Evolutionary conservation across 139 green algal species (phyloP).

Genomic region (Edaphochlamys debaryana): DNA sequence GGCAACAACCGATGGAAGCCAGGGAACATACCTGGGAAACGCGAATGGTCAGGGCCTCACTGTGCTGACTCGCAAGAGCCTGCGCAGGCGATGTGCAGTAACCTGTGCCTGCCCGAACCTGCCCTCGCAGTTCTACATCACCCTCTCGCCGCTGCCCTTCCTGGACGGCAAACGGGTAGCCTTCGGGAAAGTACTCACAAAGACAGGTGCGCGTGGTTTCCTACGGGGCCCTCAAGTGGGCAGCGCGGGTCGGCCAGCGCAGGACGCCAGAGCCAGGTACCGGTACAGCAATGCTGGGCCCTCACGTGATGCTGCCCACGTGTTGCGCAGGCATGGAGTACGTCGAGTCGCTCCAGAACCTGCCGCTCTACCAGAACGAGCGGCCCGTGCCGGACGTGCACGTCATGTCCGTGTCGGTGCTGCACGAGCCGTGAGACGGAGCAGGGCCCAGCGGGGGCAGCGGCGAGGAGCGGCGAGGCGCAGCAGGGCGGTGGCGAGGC

Average conservation of each 20-base stretch:
- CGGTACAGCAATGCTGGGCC: neutral
- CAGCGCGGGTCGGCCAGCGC: neutral
- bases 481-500: no score
- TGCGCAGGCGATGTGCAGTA: no score
- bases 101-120: no score
- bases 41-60: no score
- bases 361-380: slow-evolving; percentile 39
- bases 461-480: no score
- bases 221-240: no score
- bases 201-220: slow-evolving; percentile 21
- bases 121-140: slow-evolving; percentile 55
- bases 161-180: slow-evolving; percentile 62
- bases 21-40: no score
- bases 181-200: slow-evolving; percentile 50
- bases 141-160: slow-evolving; percentile 47
- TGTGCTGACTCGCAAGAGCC: no score
- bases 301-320: no score
- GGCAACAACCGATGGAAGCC: no score
- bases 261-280: no score
- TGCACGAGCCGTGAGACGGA: slow-evolving; percentile 42
- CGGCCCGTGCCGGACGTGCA: slow-evolving; percentile 50
- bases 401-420: slow-evolving; percentile 2
- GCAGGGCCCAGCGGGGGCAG: no score
- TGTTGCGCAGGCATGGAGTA: neutral
- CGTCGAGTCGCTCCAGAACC: neutral